Base-by-base conservation (phyloP, 2,329 filamentous ascomycete species). In the Penicillium sp. region DNA sequence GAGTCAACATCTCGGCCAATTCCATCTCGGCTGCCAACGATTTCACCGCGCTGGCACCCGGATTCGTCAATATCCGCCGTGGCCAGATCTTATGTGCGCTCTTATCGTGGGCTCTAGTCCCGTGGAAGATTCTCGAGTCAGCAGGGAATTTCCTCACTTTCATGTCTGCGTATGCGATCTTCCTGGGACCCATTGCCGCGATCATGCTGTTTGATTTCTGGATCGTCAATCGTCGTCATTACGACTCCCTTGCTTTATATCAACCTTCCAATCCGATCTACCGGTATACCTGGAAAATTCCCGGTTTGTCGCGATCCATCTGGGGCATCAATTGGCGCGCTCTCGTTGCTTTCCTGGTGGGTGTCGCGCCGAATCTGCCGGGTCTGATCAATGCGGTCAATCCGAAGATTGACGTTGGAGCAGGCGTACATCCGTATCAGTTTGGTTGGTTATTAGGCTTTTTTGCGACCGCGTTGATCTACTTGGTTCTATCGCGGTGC, bases 371-470 rank as follows among this genome's bases (percentile, higher is more conserved):
- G 0, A 81, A 79, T 40, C 62, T 87, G 1, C 85, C 84, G 0
- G 85, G 83, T 0, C 74, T 87, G 54, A 74, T 75, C 2, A 68
- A 77, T 47, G 66, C 62, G 61, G 76, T 81, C 29, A 78, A 77
- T 52, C 40, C 59, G 0, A 51, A 54, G 10, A 63, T 76, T 29
- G 40, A 66, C 11, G 68, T 75, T 1, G 78, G 79, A 0, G 71
- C 73, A 0, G 86, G 86, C 0, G 72, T 77, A 0, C 79, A 82
- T 58, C 73, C 87, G 4, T 89, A 87, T 65, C 78, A 81, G 23
- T 86, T 88, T 65, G 85, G 86, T n/a, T 89, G 86, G 82, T 66
- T 88, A 16, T 77, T 87, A 45, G 86, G 86, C 0, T 87, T 88
- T 58, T 72, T 79, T 9, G 75, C 70, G 0, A 84, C 83, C 7